Conservation (phyloP, 2,329 filamentous ascomycete genomes). For the Septoria petroselini region DNA sequence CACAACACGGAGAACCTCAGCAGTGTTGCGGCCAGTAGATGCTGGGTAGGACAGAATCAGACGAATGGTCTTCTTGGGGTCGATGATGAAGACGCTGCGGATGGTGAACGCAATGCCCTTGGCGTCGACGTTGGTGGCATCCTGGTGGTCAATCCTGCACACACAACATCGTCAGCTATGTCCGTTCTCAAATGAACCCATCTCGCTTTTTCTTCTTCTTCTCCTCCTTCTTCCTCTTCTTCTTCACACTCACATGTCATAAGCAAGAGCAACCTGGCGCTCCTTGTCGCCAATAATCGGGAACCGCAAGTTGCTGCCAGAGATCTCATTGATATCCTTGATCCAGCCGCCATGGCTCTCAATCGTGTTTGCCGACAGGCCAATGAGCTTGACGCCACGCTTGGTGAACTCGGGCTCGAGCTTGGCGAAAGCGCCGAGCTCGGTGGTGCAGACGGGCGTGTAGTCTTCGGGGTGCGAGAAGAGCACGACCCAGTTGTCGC, state of each 20-base stretch:
- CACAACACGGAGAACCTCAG: constrained; percentile 52
- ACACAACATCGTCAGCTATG: constrained; percentile 12
- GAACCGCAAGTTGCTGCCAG: constrained; percentile 48
- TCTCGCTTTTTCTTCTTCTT: too few species aligned
- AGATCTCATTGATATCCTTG: constrained; percentile 54
- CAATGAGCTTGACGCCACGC: constrained; percentile 61
- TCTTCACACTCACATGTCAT: constrained; percentile 52
- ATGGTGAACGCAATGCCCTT: constrained; percentile 61
- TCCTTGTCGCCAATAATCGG: constrained; percentile 55
- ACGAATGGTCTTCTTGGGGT: constrained; percentile 63
- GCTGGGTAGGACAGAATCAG: constrained; percentile 60
- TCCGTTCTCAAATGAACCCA: too few species aligned
- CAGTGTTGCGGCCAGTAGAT: constrained; percentile 57
- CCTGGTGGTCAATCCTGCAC: constrained; percentile 50
- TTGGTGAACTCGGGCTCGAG: constrained; percentile 63
- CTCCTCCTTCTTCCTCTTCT: too few species aligned
- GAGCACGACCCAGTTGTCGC: constrained; percentile 66
- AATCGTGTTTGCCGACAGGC: constrained; percentile 52
- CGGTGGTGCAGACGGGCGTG: constrained; percentile 61
- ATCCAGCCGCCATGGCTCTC: constrained; percentile 52
- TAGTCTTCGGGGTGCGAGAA: constrained; percentile 67
- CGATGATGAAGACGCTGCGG: constrained; percentile 63
- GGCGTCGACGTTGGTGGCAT: constrained; percentile 57
- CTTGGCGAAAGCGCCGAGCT: constrained; percentile 62
- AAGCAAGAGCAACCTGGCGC: constrained; percentile 51